Conservation (phyloP, 805 yeast genomes). For the Pachysolen tannophilus region DNA sequence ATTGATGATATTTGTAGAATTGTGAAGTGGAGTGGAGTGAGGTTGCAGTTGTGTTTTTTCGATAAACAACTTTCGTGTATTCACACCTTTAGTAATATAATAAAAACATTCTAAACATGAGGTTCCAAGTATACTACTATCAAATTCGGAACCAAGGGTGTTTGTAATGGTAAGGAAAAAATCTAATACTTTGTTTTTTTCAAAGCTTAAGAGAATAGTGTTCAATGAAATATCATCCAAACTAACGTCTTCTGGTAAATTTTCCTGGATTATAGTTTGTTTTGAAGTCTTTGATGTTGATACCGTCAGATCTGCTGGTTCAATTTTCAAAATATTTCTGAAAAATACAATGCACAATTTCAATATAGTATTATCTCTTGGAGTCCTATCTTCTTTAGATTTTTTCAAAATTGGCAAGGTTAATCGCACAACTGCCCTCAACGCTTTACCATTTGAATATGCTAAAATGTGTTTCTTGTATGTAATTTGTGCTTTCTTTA, state of each 20-base stretch:
- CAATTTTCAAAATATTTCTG: conserved; percentile 72
- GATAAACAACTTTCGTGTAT: conserved; percentile 24
- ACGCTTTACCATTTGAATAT: conserved; percentile 49
- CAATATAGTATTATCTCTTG: conserved; percentile 65
- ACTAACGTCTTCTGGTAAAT: conserved; percentile 49
- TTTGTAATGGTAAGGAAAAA: conserved; percentile 67
- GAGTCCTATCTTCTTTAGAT: conserved; percentile 46
- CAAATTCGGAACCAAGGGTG: conserved; percentile 57
- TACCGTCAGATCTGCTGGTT: conserved; percentile 53
- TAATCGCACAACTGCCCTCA: conserved; percentile 63
- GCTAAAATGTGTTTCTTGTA: conserved; percentile 66
- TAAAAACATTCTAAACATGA: conserved; percentile 65
- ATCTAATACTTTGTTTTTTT: conserved; percentile 64
- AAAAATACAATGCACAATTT: conserved; percentile 66
- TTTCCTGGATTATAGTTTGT: conserved; percentile 21
- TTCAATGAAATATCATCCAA: conserved; percentile 63
- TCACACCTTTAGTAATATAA: conserved; percentile 51
- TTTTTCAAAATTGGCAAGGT: conserved; percentile 53
- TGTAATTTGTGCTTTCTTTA: conserved; percentile 56
- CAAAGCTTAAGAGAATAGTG: conserved; percentile 48
- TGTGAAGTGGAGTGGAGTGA: too few species aligned
- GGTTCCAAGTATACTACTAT: conserved; percentile 49
- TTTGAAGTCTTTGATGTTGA: conserved; percentile 31
- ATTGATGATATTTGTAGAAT: too few species aligned
- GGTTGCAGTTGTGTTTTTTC: conserved; percentile 3